Evolutionary conservation across 2,329 filamentous ascomycete species (phyloP).

Genomic region (Sphaerostilbella broomeana): DNA sequence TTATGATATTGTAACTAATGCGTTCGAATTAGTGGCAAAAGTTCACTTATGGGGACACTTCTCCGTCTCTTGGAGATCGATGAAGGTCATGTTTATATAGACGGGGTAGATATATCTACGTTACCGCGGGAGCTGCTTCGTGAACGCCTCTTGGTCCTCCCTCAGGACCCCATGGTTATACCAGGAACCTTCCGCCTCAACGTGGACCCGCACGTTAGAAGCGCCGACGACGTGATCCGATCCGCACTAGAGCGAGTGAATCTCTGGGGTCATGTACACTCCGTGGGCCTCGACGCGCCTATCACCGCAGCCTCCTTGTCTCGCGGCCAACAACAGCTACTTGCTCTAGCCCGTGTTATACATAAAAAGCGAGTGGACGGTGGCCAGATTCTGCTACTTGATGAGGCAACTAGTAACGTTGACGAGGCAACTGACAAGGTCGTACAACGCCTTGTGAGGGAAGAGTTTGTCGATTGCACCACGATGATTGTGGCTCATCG

Average conservation of each 20-base stretch:
- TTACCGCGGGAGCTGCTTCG: constrained; percentile 16
- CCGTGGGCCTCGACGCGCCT: too few relatives aligned
- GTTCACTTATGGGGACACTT: too few relatives aligned
- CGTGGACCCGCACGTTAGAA: too few relatives aligned
- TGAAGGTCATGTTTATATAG: too few relatives aligned
- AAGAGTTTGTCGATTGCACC: constrained; percentile 14
- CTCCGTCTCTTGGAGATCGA: too few relatives aligned
- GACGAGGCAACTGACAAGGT: constrained; percentile 15
- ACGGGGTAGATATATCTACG: constrained; percentile 13
- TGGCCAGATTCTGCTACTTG: constrained; percentile 16
- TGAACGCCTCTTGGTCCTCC: constrained; percentile 15
- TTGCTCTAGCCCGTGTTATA: constrained; percentile 18
- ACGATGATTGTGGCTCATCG: constrained; percentile 15
- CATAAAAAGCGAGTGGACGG: too few relatives aligned
- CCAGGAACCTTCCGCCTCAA: constrained; percentile 15
- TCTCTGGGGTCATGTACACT: too few relatives aligned
- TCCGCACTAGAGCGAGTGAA: too few relatives aligned
- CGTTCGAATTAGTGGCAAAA: too few relatives aligned
- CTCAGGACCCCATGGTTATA: constrained; percentile 17
- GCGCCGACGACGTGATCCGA: too few relatives aligned
- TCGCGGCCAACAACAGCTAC: constrained; percentile 16
- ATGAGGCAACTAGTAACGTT: constrained; percentile 16
- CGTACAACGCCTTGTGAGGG: constrained; percentile 11
- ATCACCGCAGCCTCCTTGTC: constrained; percentile 9
- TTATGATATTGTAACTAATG: too few relatives aligned